These are phyloP conservation scores for Hyaloperonospora brassicae DNA, from an alignment of 352 stramenopile species.

Conservation along the genomic window DNA sequence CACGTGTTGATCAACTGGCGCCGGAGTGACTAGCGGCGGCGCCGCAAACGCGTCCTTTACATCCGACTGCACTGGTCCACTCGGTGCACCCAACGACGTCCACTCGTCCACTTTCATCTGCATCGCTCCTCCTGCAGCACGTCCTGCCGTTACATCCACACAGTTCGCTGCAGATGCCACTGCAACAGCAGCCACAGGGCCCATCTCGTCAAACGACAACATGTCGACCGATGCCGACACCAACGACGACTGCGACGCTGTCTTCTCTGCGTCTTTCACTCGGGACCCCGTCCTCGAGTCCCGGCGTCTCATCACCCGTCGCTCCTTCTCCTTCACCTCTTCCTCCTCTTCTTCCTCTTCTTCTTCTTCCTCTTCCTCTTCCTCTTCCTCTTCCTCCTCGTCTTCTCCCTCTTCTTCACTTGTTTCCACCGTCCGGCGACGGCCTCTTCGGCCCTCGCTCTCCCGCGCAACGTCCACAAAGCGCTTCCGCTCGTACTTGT, in stretches of 20 bases:
- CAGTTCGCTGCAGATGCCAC: background rate
- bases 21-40: conserved; percentile 13
- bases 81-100: conserved; percentile 61
- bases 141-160: background rate
- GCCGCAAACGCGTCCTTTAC: conserved; percentile 43
- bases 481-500: conserved; percentile 86
- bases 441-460: conserved; percentile 14
- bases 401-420: conserved; percentile 31
- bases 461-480: conserved; percentile 44
- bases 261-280: background rate
- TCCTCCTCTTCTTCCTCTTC: conserved; percentile 16
- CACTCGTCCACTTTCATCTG: conserved; percentile 56
- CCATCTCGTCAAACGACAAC: conserved; percentile 64
- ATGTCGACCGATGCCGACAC: conserved; percentile 42
- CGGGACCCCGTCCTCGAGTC: too few relatives aligned
- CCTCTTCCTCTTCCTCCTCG: conserved; percentile 41
- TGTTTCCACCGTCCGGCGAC: conserved; percentile 18
- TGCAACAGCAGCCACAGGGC: background rate
- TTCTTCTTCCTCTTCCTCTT: conserved; percentile 16
- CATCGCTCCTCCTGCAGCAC: background rate
- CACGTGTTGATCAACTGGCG: conserved; percentile 43
- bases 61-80: conserved; percentile 18
- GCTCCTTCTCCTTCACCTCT: conserved; percentile 1
- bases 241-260: conserved; percentile 1
- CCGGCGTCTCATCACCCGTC: too few relatives aligned